Evolutionary conservation across 768 basidiomycete genomes (phyloP).

Genomic region (Cystobasidium ongulense): DNA sequence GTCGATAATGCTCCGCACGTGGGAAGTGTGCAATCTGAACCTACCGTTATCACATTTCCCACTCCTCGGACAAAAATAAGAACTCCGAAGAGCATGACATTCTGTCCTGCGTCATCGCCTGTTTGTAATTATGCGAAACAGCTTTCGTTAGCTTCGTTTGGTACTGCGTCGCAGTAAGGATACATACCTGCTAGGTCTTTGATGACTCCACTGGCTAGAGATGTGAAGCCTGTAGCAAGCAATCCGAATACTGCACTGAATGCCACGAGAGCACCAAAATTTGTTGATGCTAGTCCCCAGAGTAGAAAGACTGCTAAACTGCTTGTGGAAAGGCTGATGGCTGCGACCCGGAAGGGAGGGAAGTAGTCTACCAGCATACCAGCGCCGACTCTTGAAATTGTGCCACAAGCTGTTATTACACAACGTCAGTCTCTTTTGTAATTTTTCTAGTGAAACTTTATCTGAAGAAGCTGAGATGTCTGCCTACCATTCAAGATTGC

Average conservation of each 20-base stretch:
- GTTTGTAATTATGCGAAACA: neutral
- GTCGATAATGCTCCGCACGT: neutral
- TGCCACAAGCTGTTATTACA: neutral
- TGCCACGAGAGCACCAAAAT: neutral
- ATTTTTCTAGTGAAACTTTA: no score
- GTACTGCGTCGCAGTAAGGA: no score
- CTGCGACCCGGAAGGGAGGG: neutral
- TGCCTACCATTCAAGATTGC: neutral
- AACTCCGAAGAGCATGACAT: slow-evolving; percentile 16
- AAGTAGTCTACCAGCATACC: slow-evolving; percentile 12
- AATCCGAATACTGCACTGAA: slow-evolving; percentile 10
- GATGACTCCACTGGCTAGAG: slow-evolving; percentile 12
- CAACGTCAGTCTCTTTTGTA: neutral
- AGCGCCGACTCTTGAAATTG: neutral
- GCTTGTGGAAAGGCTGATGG: neutral
- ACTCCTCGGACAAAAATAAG: neutral
- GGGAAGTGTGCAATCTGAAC: neutral
- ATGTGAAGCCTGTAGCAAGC: slow-evolving; percentile 7
- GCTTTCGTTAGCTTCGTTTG: no score
- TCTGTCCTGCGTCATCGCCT: slow-evolving; percentile 7
- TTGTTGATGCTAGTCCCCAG: slow-evolving; percentile 4
- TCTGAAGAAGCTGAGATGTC: neutral
- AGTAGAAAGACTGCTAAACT: slow-evolving; percentile 11
- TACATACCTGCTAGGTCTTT: slow-evolving; percentile 18
- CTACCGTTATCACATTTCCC: neutral